A percentile compares a stretch with the other conserved stretches of the same genome.
Evolutionary conservation across 2,329 filamentous ascomycete genomes (phyloP).

Genomic region (Alternaria sp.): DNA sequence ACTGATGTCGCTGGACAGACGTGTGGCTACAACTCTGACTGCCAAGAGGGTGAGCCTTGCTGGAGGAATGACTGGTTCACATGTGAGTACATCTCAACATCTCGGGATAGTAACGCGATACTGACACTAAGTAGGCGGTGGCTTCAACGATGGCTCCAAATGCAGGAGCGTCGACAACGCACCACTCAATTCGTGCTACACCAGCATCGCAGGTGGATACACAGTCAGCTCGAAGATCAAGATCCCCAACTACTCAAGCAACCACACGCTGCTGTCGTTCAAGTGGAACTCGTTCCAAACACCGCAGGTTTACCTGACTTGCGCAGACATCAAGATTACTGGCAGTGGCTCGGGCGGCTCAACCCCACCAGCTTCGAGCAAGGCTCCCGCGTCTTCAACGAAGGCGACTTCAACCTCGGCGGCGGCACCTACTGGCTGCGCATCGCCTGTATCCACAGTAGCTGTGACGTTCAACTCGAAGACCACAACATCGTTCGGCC

Average conservation of each 20-base stretch:
- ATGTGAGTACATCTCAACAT: conserved; percentile 12
- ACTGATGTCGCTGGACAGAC: conserved; percentile 41
- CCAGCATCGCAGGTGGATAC: conserved; percentile 43
- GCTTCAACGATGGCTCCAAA: conserved; percentile 34
- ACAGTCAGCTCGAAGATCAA: conserved; percentile 42
- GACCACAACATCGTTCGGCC: conserved; percentile 56
- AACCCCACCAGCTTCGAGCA: conserved; percentile 24
- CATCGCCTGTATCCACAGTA: conserved; percentile 35
- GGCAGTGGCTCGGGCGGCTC: conserved; percentile 21
- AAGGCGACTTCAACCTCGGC: conserved; percentile 19
- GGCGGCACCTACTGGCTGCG: conserved; percentile 22
- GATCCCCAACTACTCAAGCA: conserved; percentile 41
- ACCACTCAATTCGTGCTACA: conserved; percentile 42
- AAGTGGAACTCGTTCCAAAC: conserved; percentile 46
- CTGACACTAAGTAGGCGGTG: conserved; percentile 18
- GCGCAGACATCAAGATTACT: conserved; percentile 41
- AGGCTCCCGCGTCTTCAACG: conserved; percentile 14
- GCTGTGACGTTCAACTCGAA: conserved; percentile 55
- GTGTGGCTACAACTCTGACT: conserved; percentile 40
- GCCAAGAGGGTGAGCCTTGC: conserved; percentile 35
- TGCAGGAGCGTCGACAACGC: conserved; percentile 42
- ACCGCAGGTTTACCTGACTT: conserved; percentile 41
- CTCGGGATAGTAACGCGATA: rapidly evolving
- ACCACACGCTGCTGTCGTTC: conserved; percentile 41
- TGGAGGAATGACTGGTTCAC: conserved; percentile 47